Evolutionary conservation across 2,329 filamentous ascomycete genomes (phyloP), one percentile per base, ranked within the genome.

Genomic region (Nigrospora oryzae): DNA sequence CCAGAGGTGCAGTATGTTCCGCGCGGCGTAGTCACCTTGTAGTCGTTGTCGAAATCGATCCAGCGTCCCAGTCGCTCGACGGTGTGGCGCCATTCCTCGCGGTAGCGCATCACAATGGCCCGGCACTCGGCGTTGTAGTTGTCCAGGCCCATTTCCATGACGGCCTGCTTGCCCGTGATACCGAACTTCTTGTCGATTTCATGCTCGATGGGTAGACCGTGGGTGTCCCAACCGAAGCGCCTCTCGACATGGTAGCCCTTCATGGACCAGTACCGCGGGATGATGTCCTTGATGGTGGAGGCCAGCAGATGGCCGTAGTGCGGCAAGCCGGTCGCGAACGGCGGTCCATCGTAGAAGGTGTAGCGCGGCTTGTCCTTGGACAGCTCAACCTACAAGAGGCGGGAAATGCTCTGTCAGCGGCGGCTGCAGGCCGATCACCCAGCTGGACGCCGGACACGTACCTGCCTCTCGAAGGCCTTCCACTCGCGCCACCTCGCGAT

Each of bases 31-130:
- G 38, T 51, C 58, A 82, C 82, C 80, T 95, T 95, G 73, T 95
- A 96, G 63, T 96, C 89, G 56, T 95, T 93, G 66, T 97, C 91
- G 56, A 97, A 96, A 66, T 96, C 91, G 57, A 96, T 93, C 91
- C 91, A 97, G 46, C 91, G 84, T 46, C 91, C 91, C 36, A 97
- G 69, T 49, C 91, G 76, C 60, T 95, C 89, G 56, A 96, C 86
- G 23, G 89, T 95, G 51, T 81, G 70, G 57, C 89, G 80, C 91
- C 91, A 97, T 63, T 96, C 91, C 14, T 74, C 66, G 11, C 89
- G 81, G 62, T 86, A 96, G 57, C 86, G 80, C 88, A 96, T 95
- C 54, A 96, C 91, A 63, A 96, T 95, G 50, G 88, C 82, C 49
- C 85, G 79, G 65, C 91, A 97, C 69, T 95, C 87, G 50, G 79